Percentiles rank a stretch among this genome's conserved stretches.
Conservation (phyloP, 352 stramenopile genomes). For the Pythium plurisporium region DNA sequence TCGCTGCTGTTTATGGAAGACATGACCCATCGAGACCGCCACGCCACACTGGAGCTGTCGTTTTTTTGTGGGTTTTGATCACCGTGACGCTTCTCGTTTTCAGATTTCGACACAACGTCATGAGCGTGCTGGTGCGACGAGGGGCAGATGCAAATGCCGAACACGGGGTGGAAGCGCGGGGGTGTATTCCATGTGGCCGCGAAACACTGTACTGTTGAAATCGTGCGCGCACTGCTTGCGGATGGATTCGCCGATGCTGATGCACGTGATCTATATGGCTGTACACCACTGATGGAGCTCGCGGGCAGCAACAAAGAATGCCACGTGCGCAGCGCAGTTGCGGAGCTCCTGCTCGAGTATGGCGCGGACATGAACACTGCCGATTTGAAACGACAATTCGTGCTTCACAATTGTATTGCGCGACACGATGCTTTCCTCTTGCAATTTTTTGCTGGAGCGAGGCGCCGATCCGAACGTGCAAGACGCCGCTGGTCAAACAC, state of each 20-base stretch:
- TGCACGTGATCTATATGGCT: neutral
- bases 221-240: too few relatives aligned
- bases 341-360: neutral
- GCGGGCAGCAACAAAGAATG: neutral
- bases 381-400: neutral
- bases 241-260: neutral
- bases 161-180: too few relatives aligned
- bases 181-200: too few relatives aligned
- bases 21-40: too few relatives aligned
- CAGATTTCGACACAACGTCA: neutral
- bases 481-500: neutral
- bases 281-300: neutral
- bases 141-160: neutral
- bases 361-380: neutral
- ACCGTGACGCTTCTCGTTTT: too few relatives aligned
- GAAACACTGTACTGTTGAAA: too few relatives aligned
- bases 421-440: too few relatives aligned
- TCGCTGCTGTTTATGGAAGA: too few relatives aligned
- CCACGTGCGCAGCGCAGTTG: neutral
- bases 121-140: neutral
- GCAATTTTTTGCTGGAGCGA: too few relatives aligned
- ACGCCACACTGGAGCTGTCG: too few relatives aligned
- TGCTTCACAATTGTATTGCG: too few relatives aligned
- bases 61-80: too few relatives aligned
- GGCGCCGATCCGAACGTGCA: neutral